phyloP scores from a whole-genome alignment of 2,329 filamentous ascomycete species.

The Exserohilum rostratum region DNA sequence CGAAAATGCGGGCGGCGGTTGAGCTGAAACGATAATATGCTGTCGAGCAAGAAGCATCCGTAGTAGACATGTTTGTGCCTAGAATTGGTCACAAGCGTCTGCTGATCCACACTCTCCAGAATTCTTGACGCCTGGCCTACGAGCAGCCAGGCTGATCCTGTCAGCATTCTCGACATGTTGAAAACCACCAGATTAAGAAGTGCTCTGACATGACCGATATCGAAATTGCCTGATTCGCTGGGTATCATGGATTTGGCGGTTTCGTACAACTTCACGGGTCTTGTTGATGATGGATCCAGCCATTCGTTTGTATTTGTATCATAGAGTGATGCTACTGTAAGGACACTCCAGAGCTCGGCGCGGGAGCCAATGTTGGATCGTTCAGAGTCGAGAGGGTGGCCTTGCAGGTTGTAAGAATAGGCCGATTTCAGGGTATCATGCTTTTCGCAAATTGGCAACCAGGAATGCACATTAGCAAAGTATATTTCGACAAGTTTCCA shows the following conservation, averaged over 20 bases:
- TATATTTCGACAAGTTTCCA: slow-evolving; percentile 72
- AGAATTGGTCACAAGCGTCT: slow-evolving; percentile 36
- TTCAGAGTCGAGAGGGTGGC: slow-evolving; percentile 39
- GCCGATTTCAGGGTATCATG: slow-evolving; percentile 64
- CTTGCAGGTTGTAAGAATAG: slow-evolving; percentile 59
- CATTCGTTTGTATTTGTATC: slow-evolving; percentile 13
- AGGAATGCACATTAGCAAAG: slow-evolving; percentile 76
- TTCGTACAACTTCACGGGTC: slow-evolving; percentile 31
- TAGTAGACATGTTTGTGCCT: slow-evolving; percentile 55
- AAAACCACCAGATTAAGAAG: slow-evolving; percentile 63
- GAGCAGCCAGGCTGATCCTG: slow-evolving; percentile 66
- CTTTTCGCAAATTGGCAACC: slow-evolving; percentile 76
- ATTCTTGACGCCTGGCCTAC: slow-evolving; percentile 68
- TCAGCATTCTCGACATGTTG: slow-evolving; percentile 65
- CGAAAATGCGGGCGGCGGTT: slow-evolving; percentile 59
- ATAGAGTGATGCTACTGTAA: slow-evolving; percentile 51
- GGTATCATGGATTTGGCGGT: slow-evolving; percentile 41
- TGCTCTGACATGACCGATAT: slow-evolving; percentile 51
- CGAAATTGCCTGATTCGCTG: slow-evolving; percentile 37
- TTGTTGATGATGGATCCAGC: slow-evolving; percentile 10
- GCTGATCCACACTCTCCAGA: slow-evolving; percentile 51
- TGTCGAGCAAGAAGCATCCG: slow-evolving; percentile 69
- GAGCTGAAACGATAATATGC: slow-evolving; percentile 60
- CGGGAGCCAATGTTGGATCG: slow-evolving; percentile 44
- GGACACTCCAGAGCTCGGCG: slow-evolving; percentile 54